Evolutionary conservation across 371 early-diverging fungal genomes (phyloP).

Genomic region (Neoconidiobolus thromboides): DNA sequence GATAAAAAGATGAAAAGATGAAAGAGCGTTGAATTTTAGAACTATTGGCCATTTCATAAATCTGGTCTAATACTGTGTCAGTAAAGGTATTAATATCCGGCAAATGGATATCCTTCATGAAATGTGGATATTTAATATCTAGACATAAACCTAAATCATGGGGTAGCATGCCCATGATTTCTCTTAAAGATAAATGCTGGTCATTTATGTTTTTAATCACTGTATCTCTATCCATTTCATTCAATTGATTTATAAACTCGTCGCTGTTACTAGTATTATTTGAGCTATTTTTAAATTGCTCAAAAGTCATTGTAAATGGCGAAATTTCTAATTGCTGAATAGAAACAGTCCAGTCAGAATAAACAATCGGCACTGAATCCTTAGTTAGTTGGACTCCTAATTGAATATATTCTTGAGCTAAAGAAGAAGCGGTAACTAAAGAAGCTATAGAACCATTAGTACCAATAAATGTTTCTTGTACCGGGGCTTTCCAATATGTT

Average conservation of each 20-base stretch:
- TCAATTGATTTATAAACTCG: too few species aligned
- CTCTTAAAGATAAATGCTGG: neutral
- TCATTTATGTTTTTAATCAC: neutral
- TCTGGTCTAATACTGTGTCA: constrained; percentile 60
- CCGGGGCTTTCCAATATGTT: constrained; percentile 93
- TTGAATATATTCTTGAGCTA: constrained; percentile 59
- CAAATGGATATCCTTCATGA: constrained; percentile 11
- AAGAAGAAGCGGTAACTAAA: constrained; percentile 58
- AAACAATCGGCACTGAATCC: constrained; percentile 78
- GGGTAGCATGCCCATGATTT: neutral
- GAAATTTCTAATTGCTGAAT: constrained; percentile 31
- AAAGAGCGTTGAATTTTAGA: constrained; percentile 15
- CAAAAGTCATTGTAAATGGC: constrained; percentile 32
- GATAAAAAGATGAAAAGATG: constrained; percentile 78
- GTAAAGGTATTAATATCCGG: constrained; percentile 67
- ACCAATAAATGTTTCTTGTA: constrained; percentile 18
- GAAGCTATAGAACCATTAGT: constrained; percentile 31
- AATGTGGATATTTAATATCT: constrained; percentile 6
- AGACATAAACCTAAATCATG: neutral
- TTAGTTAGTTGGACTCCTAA: constrained; percentile 77
- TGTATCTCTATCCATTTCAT: constrained; percentile 8
- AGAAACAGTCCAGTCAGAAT: constrained; percentile 43
- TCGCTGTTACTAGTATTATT: constrained; percentile 8
- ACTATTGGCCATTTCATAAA: constrained; percentile 37
- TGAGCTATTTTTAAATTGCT: constrained; percentile 21